phyloP scores from a whole-genome alignment of 73 alveolate genomes.

The Blepharisma japonicum region DNA sequence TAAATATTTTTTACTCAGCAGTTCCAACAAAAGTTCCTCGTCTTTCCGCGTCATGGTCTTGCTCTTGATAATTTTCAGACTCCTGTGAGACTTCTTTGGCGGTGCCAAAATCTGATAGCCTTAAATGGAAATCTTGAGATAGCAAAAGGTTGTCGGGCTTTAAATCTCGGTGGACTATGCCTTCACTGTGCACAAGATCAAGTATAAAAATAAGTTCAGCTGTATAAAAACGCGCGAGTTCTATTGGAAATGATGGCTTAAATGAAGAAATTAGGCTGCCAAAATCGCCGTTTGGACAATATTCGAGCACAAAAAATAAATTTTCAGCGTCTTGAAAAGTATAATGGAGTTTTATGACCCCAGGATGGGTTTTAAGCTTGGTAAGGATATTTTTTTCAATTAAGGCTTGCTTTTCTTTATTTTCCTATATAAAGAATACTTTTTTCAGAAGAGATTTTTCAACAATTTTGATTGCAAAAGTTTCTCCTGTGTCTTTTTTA shows the following conservation, averaged over 20 bases:
- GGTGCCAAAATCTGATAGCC: conserved; percentile 76
- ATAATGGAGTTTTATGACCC: conserved; percentile 37
- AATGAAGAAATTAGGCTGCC: conserved; percentile 28
- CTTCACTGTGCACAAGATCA: conserved; percentile 62
- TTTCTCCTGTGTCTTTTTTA: conserved; percentile 28
- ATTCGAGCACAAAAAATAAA: conserved; percentile 60
- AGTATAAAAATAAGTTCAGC: conserved; percentile 75
- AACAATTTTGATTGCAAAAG: conserved; percentile 27
- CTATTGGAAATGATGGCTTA: conserved; percentile 35
- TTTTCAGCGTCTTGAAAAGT: conserved; percentile 55
- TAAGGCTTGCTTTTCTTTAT: conserved; percentile 42
- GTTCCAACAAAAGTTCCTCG: conserved; percentile 94
- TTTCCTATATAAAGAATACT: background rate
- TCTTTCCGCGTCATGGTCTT: conserved; percentile 32
- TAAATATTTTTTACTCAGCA: conserved; percentile 56
- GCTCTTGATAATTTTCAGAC: too few relatives aligned
- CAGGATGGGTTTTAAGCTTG: conserved; percentile 47
- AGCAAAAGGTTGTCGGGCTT: conserved; percentile 84
- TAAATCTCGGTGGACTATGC: conserved; percentile 80
- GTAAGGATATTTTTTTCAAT: conserved; percentile 50
- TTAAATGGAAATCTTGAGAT: conserved; percentile 69
- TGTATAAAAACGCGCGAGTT: conserved; percentile 60
- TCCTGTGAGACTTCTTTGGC: conserved; percentile 40
- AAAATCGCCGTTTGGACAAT: conserved; percentile 53
- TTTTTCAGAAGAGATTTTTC: conserved; percentile 28